Conservation (phyloP, 805 yeast genomes). For the Candida glaebosa region DNA sequence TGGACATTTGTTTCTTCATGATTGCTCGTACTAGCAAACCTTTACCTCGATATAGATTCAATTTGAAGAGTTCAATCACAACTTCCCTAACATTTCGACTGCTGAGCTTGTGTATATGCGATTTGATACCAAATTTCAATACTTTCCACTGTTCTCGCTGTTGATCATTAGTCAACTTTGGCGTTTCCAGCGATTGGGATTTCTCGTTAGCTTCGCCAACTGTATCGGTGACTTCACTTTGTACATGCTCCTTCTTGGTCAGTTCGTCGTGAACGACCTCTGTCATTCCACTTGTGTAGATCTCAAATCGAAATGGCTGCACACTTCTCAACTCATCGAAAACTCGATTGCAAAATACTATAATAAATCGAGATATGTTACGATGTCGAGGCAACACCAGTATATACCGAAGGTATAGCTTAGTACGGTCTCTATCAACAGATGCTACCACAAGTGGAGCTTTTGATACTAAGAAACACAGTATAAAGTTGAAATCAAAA, state of each 20-base stretch:
- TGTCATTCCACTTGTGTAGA: no score
- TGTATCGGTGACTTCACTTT: background rate
- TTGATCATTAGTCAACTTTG: slow-evolving; percentile 5
- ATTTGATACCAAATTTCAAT: slow-evolving; percentile 45
- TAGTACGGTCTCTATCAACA: slow-evolving; percentile 1
- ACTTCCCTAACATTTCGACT: slow-evolving; percentile 45
- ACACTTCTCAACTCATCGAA: slow-evolving; percentile 1
- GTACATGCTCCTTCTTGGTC: background rate
- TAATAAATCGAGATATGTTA: background rate
- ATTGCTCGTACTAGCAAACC: slow-evolving; percentile 59
- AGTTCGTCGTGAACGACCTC: background rate
- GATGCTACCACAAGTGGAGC: background rate
- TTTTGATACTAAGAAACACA: background rate
- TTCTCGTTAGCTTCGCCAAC: background rate
- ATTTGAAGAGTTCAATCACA: slow-evolving; percentile 47
- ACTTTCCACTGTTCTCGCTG: slow-evolving; percentile 60
- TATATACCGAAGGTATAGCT: background rate
- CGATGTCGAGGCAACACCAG: background rate
- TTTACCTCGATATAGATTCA: slow-evolving; percentile 58
- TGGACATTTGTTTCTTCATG: slow-evolving; percentile 49
- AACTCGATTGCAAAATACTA: background rate
- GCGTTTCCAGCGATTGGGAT: background rate
- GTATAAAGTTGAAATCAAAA: slow-evolving; percentile 3
- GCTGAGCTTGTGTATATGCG: slow-evolving; percentile 45
- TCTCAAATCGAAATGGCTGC: background rate